Conservation (phyloP, 306 rosid genomes). For the Aeschynomene evenia region DNA sequence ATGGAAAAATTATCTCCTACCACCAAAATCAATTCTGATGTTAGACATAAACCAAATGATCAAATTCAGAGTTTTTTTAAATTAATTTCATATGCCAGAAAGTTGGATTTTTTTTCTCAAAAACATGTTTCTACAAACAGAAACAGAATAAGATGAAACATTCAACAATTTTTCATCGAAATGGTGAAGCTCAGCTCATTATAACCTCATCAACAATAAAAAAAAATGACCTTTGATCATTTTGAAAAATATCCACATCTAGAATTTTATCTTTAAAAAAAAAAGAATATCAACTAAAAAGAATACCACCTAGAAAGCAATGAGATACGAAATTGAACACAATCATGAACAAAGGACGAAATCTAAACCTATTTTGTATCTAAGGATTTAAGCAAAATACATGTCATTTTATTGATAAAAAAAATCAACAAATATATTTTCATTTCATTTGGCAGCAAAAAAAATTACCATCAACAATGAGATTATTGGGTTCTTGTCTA, state of each 20-base stretch:
- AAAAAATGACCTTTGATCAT: constrained; percentile 13
- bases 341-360: constrained; percentile 10
- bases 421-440: background rate
- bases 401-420: background rate
- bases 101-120: background rate
- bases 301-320: background rate
- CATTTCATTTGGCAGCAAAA: background rate
- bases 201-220: background rate
- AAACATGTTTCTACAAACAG: background rate
- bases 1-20: background rate
- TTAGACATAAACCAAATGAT: background rate
- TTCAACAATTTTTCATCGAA: background rate
- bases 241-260: constrained; percentile 24
- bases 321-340: background rate
- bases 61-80: background rate
- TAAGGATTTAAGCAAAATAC: background rate
- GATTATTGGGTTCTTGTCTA: constrained; percentile 32
- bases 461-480: constrained; percentile 40
- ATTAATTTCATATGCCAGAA: constrained; percentile 4
- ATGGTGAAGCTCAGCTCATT: background rate
- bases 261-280: background rate
- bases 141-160: background rate
- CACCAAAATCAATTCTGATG: background rate
- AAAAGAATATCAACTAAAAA: background rate
- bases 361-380: background rate